Conservation (phyloP, 1,139 yeast genomes). For the Hansenula lynferdii region DNA sequence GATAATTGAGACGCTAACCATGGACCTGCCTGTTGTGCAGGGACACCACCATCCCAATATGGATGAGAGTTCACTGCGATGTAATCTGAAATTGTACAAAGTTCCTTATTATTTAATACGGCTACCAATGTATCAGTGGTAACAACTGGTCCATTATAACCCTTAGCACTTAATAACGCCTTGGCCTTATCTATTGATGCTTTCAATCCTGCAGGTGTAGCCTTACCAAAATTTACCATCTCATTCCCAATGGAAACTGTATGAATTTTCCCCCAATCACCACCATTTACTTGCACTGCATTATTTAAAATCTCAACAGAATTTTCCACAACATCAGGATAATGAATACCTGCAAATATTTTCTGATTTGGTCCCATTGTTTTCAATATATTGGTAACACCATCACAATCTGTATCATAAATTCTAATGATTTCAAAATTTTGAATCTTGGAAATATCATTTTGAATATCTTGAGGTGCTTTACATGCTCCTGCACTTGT, state of each 20-base stretch:
- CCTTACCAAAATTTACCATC: constrained; percentile 61
- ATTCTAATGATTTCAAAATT: constrained; percentile 60
- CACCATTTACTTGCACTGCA: constrained; percentile 48
- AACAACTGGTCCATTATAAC: constrained; percentile 63
- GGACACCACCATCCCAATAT: constrained; percentile 66
- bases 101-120: constrained; percentile 56
- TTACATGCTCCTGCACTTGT: constrained; percentile 66
- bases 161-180: constrained; percentile 50
- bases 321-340: constrained; percentile 43
- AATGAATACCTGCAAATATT: constrained; percentile 64
- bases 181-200: constrained; percentile 49
- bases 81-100: constrained; percentile 67
- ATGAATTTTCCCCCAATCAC: constrained; percentile 56
- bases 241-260: constrained; percentile 79
- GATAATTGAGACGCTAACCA: constrained; percentile 64
- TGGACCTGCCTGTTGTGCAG: constrained; percentile 59
- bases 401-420: constrained; percentile 78
- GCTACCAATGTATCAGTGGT: constrained; percentile 81
- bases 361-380: constrained; percentile 55
- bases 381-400: constrained; percentile 57
- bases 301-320: constrained; percentile 44
- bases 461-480: constrained; percentile 46
- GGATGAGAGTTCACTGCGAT: constrained; percentile 79
- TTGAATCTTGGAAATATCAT: constrained; percentile 50
- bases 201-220: constrained; percentile 49